Evolutionary conservation across 345 rosid genomes (phyloP).

Genomic region (Salix caprea): DNA sequence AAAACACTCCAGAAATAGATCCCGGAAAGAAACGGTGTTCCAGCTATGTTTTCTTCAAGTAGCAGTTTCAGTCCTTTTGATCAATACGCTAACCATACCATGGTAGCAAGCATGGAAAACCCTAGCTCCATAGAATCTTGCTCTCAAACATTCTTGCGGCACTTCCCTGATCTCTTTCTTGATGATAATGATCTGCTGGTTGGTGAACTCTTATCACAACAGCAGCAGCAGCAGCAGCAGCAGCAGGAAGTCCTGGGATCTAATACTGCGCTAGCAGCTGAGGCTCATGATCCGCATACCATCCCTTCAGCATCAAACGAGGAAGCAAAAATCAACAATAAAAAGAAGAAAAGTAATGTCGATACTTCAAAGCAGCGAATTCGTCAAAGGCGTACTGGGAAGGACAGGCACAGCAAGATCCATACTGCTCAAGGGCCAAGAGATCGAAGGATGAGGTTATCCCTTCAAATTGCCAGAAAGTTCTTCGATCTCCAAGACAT

Average conservation of each 20-base stretch:
- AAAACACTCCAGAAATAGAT: not conserved
- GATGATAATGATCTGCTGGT: conserved; percentile 19
- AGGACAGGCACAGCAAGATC: conserved; percentile 31
- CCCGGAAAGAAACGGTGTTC: not conserved
- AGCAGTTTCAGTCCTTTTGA: conserved; percentile 9
- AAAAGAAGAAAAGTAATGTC: conserved; percentile 15
- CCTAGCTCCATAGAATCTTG: conserved; percentile 6
- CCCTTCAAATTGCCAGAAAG: conserved; percentile 25
- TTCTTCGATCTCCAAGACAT: conserved; percentile 33
- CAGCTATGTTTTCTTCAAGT: conserved; percentile 19
- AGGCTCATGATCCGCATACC: conserved; percentile 1
- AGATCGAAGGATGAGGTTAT: conserved; percentile 28
- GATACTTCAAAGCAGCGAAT: conserved; percentile 16
- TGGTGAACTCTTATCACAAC: conserved; percentile 11
- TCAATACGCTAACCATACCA: conserved; percentile 14
- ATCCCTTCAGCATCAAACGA: conserved; percentile 15
- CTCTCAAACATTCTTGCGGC: conserved; percentile 24
- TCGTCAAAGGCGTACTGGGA: conserved; percentile 24
- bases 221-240: not conserved
- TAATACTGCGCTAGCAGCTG: not conserved
- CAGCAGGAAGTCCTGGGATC: conserved; percentile 15
- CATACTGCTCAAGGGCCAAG: conserved; percentile 26
- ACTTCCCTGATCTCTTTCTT: conserved; percentile 21
- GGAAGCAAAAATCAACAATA: conserved; percentile 10
- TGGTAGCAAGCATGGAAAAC: conserved; percentile 12